These are phyloP conservation scores for Cyclospora cayetanensis DNA, from an alignment of 169 alveolate species.

Conservation along the genomic window DNA sequence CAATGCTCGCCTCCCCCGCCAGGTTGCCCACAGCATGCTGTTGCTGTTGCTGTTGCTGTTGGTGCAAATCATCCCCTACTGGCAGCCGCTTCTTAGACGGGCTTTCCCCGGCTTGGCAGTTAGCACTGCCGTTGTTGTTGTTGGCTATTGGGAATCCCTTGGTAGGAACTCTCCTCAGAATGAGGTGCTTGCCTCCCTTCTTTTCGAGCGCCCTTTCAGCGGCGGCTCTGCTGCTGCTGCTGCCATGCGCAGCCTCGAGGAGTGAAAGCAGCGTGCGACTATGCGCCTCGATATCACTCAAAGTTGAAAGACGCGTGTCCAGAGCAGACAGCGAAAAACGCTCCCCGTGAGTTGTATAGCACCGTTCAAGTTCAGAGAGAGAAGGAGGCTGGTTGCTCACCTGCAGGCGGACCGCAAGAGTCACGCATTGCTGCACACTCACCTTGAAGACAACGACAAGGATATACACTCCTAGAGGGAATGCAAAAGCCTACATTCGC, in stretches of 20 bases:
- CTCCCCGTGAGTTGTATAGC: conserved; percentile 67
- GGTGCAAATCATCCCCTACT: background rate
- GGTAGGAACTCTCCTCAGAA: background rate
- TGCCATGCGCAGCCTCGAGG: conserved; percentile 4
- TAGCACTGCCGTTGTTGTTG: background rate
- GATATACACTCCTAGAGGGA: too few relatives aligned
- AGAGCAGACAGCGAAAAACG: conserved; percentile 51
- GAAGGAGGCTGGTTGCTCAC: conserved; percentile 34
- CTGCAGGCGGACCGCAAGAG: too few relatives aligned
- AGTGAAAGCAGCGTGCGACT: background rate
- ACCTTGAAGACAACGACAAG: too few relatives aligned
- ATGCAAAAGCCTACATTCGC: background rate
- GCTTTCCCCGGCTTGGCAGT: background rate
- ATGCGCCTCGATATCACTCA: conserved; percentile 26
- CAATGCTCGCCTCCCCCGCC: background rate
- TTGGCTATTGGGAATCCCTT: background rate
- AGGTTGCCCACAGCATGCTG: background rate
- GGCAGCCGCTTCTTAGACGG: conserved; percentile 23
- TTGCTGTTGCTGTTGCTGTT: conserved; percentile 1
- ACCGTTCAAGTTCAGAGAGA: conserved; percentile 59
- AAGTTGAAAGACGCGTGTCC: conserved; percentile 33
- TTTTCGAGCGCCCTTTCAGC: background rate
- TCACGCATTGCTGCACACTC: too few relatives aligned
- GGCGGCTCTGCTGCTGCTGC: background rate
- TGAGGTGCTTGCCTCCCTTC: background rate